Base-by-base conservation (phyloP, 208 protist genomes). In the Wallacemonas sp. region DNA sequence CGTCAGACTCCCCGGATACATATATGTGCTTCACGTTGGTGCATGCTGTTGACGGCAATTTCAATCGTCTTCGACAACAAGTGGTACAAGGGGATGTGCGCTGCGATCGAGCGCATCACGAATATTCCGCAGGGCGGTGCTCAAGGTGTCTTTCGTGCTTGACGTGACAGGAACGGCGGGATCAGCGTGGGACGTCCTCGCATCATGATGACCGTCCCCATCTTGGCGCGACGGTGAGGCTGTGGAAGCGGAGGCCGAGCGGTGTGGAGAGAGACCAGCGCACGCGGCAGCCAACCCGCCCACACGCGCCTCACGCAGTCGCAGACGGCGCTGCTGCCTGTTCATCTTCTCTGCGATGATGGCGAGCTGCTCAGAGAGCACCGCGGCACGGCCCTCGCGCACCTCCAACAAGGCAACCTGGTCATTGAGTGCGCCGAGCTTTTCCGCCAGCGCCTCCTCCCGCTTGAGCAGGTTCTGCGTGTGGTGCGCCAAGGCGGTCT, bases 261-360 rank as follows among this genome's bases (percentile, higher is more conserved):
- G 26, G 14, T 58, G 52, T 0, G 52, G 6, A 2, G 6, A 6
- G 9, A 8, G 52, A 19, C 21, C 47, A 30, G 47, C n/a, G 9
- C 36, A 6, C 6, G 36, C 36, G 11, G 44, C 8, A 17, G 12
- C 19, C 44, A 34, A 8, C 9, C 48, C 48, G n/a, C 38, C 41
- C 17, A 74, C 2, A 16, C 30, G 61, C 23, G 65, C 49, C 55
- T 81, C 74, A 2, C 61, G 52, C 19, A 70, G 52, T 17, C 33
- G 49, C 52, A 79, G 30, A 12, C 58, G 36, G 30, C 58, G 56
- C 2, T 69, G 66, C 26, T 81, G 74, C 2, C 47, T 43, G n/a
- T 81, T 76, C 29, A 91, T 66, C 44, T 68, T 70, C 33, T 84
- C 76, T n/a, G 85, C 85, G 29, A 88, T 85, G 8, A 63, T 63